Evolutionary conservation across 1,284 basidiomycete species (phyloP).

Genomic region (Ustilago loliicola): DNA sequence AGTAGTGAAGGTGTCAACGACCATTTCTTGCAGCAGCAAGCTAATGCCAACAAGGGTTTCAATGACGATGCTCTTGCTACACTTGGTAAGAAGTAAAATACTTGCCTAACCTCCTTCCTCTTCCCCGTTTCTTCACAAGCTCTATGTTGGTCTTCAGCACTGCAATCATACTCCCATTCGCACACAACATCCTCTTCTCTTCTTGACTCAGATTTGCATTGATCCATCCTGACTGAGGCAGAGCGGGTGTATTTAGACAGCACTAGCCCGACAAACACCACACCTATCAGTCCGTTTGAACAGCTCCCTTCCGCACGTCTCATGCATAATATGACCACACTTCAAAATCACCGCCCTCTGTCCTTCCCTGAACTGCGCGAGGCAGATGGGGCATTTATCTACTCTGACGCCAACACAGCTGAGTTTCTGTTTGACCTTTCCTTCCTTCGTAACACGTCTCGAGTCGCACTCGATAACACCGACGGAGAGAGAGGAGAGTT

Average conservation of each 20-base stretch:
- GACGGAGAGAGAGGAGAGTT: slow-evolving; percentile 73
- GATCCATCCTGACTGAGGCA: neutral
- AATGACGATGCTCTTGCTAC: slow-evolving; percentile 60
- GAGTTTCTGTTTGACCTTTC: slow-evolving; percentile 83
- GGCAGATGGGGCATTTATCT: slow-evolving; percentile 83
- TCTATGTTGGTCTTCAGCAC: neutral
- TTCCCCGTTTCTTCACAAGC: neutral
- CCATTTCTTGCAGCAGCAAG: slow-evolving; percentile 21
- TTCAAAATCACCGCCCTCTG: slow-evolving; percentile 77
- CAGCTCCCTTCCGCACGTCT: slow-evolving; percentile 45
- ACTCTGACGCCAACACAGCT: slow-evolving; percentile 80
- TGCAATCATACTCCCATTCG: neutral
- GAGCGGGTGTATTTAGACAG: slow-evolving; percentile 15
- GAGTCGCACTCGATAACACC: slow-evolving; percentile 78
- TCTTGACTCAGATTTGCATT: neutral
- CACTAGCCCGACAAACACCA: slow-evolving; percentile 52
- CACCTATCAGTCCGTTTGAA: slow-evolving; percentile 43
- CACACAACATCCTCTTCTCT: neutral
- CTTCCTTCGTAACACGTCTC: slow-evolving; percentile 78
- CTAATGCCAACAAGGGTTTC: slow-evolving; percentile 31
- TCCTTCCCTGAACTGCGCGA: slow-evolving; percentile 79
- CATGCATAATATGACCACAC: slow-evolving; percentile 76
- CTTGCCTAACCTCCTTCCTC: neutral
- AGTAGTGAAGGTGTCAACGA: slow-evolving; percentile 49
- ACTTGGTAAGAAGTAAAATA: slow-evolving; percentile 40